A percentile compares a stretch with the other conserved stretches of the same genome.
Evolutionary conservation across 805 yeast species (phyloP).

Genomic region (Ogataea nitratoaversa): DNA sequence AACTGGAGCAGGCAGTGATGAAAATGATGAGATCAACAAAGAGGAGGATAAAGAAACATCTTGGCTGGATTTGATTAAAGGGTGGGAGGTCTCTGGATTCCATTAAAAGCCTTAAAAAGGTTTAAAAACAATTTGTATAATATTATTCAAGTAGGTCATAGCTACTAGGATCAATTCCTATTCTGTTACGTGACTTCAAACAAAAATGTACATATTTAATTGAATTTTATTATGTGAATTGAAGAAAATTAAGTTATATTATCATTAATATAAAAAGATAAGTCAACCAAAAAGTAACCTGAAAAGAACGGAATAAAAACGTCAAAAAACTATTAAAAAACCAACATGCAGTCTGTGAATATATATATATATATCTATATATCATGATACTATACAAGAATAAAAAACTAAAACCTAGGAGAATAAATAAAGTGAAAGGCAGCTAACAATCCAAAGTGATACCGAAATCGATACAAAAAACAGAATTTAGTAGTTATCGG

Average conservation of each 20-base stretch:
- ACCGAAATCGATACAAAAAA: background rate
- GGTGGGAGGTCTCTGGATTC: constrained; percentile 43
- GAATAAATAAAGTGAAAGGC: background rate
- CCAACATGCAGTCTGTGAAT: no score
- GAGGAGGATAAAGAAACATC: constrained; percentile 33
- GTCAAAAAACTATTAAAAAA: no score
- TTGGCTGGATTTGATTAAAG: constrained; percentile 52
- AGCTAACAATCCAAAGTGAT: background rate
- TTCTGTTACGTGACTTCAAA: no score
- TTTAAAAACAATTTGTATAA: background rate
- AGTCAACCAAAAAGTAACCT: no score
- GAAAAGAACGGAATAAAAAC: no score
- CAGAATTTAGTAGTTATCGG: background rate
- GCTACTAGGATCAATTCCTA: no score
- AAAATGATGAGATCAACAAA: constrained; percentile 10
- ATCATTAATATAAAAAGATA: no score
- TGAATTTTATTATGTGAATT: no score
- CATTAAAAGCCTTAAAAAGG: constrained; percentile 12
- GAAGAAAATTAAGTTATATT: no score
- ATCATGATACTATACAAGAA: background rate
- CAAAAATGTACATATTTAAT: no score
- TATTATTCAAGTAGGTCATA: no score
- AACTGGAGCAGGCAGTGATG: background rate
- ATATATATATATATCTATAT: no score
- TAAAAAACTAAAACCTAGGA: background rate